Evolutionary conservation across 2,329 filamentous ascomycete genomes (phyloP), one percentile per base, ranked within the genome.

Genomic region (Ophidiomyces ophidiicola): DNA sequence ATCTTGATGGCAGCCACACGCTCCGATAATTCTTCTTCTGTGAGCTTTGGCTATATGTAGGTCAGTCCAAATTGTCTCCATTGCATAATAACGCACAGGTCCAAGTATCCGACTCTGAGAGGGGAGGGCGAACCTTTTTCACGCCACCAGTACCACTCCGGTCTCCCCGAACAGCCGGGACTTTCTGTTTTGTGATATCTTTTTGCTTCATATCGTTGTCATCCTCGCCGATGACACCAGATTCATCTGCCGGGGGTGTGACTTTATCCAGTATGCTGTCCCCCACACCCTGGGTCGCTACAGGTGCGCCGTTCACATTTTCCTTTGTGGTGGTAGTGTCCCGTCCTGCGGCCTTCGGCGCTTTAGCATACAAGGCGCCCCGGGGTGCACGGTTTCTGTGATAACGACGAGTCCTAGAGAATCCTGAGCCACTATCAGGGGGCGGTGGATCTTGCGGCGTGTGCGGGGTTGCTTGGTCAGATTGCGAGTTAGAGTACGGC

Each of bases 1-100:
- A 77, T 66, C 45, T 69, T 69, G 49, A 78, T 79, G 24, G 67
- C 65, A 5, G 70, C 73, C 44, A 82, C 71, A 44, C 74, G 73
- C 32, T 69, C 70, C 3, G 66, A 68, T 5, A 82, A 66, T 54
- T 81, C 71, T 46, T 69, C 72, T 51, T 80, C 76, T 1, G 75
- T 80, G 31, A 80, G 67, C 57, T 77, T 78, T 2, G 71, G 70
- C 56, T 74, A 58, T 42, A 21, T 12, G 29, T 17, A 23, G 18
- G 10, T 17, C 23, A 30, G 12, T 6, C 4, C 7, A 28, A 11
- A 30, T 29, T 26, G 6, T 26, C n/a, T 6, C 24, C 24, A 7
- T 26, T n/a, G 7, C n/a, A 7, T 26, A 26, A 26, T 26, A 7
- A 7, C n/a, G n/a, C 24, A 26, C 24, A n/a, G 24, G 24, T 6